Percentiles rank a stretch among this genome's conserved stretches.
Evolutionary conservation across 2,329 filamentous ascomycete genomes (phyloP).

Genomic region (Drechslerella stenobrocha): DNA sequence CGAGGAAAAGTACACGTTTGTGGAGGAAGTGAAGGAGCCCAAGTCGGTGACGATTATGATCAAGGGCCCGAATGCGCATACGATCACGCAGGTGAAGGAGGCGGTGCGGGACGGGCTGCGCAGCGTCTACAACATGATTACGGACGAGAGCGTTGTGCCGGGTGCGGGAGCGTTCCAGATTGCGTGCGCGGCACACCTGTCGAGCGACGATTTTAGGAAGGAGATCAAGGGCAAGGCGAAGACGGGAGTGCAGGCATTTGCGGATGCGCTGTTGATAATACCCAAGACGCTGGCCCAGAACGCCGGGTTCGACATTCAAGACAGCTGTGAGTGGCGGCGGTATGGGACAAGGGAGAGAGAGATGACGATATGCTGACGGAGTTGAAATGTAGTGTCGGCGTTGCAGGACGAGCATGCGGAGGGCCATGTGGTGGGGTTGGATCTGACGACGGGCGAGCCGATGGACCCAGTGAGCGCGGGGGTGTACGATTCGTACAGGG

Average conservation of each 20-base stretch:
- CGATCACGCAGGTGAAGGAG: conserved; percentile 94
- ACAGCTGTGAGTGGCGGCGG: conserved; percentile 71
- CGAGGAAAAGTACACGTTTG: conserved; percentile 98
- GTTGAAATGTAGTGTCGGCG: conserved; percentile 67
- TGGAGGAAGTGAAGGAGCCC: conserved; percentile 97
- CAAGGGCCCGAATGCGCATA: conserved; percentile 93
- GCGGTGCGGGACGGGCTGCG: conserved; percentile 92
- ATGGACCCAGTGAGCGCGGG: conserved; percentile 95
- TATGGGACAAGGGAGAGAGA: conserved; percentile 15
- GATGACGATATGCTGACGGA: conserved; percentile 29
- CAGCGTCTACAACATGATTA: conserved; percentile 99
- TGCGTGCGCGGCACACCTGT: conserved; percentile 82
- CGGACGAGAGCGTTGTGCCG: conserved; percentile 93
- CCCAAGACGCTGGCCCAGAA: conserved; percentile 97
- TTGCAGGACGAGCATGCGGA: conserved; percentile 84
- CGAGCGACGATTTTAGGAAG: conserved; percentile 82
- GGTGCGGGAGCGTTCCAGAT: conserved; percentile 96
- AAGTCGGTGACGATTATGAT: conserved; percentile 98
- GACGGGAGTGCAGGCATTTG: conserved; percentile 91
- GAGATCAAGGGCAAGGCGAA: conserved; percentile 97
- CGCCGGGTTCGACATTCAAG: conserved; percentile 93
- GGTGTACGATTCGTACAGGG: conserved; percentile 94
- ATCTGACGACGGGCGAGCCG: conserved; percentile 81
- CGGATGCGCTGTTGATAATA: conserved; percentile 90
- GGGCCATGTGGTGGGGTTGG: conserved; percentile 81